Evolutionary conservation across 2,329 filamentous ascomycete species (phyloP), one percentile per base, ranked within the genome.

Genomic region (Arthrobotrys iridis): DNA sequence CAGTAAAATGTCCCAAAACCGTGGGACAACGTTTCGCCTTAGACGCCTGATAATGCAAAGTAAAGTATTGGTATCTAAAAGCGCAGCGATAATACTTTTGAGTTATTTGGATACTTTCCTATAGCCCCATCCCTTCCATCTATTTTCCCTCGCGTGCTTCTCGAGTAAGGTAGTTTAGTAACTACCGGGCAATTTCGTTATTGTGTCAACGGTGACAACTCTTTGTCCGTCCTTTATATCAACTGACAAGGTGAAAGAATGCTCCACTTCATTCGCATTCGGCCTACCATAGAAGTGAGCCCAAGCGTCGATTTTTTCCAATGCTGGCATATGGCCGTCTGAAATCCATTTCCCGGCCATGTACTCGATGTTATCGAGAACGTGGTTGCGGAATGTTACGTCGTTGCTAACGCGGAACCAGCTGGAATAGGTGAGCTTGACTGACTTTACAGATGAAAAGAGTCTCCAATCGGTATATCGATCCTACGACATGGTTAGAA

Each of bases 241-340:
- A 26, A 71, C 28, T 1, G 10, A 2, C 1, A 71, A 26, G 13
- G 52, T 60, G 30, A 71, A 71, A 0, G 26, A 45, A 43, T 63
- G 57, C 6, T 5, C 4, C 7, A 15, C 2, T 11, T 22, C 57
- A 2, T 63, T 20, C 13, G 2, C 2, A n/a, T 7, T 26, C 15
- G 35, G n/a, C 7, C 24, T 20, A 8, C n/a, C 3, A 7, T 28
- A 2, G 15, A 10, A 3, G 2, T 8, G 13, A 15, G 40, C n/a
- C 40, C 13, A 64, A 20, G 41, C 55, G 4, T 64, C 28, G 11
- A 72, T 26, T 8, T n/a, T 62, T 6, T 64, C 48, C n/a, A 72
- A 43, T 1, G 24, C 8, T 37, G 15, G 35, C 58, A 72, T 65
- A 20, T 30, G 8, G 1, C 33, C 28, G 8, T 50, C 40, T 3